Percentiles rank a stretch among this genome's conserved stretches.
These are phyloP conservation scores for Asclepias syriaca DNA, from an alignment of 257 asterid genomes.

Conservation along the genomic window DNA sequence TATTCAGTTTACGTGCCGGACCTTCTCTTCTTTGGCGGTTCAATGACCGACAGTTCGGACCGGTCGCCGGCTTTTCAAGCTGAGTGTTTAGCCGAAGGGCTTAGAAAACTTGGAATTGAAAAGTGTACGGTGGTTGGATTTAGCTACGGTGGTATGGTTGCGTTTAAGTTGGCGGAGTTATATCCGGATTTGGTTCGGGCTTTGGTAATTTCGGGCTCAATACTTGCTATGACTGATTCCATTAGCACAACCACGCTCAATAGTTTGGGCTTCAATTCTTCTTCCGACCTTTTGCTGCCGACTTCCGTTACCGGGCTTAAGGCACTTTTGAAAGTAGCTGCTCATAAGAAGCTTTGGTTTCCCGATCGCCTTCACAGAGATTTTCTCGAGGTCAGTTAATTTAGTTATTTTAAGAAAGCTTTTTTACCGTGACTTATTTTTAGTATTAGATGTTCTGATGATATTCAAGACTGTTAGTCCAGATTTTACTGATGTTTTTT, in stretches of 20 bases:
- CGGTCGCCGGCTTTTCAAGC: slow-evolving; percentile 82
- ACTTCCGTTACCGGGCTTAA: slow-evolving; percentile 59
- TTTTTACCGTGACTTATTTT: too few species aligned
- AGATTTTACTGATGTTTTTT: too few species aligned
- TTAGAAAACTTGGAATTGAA: slow-evolving; percentile 60
- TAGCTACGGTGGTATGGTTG: slow-evolving; percentile 97
- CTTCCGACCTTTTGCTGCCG: slow-evolving; percentile 77
- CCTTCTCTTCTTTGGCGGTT: slow-evolving; percentile 85
- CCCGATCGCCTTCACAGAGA: slow-evolving; percentile 78
- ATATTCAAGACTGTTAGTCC: too few species aligned
- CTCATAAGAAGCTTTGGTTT: slow-evolving; percentile 79
- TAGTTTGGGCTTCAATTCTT: slow-evolving; percentile 62
- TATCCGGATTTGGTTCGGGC: slow-evolving; percentile 59
- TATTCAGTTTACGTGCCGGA: slow-evolving; percentile 79
- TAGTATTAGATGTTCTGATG: too few species aligned
- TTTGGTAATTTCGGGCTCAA: slow-evolving; percentile 65
- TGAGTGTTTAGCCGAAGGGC: slow-evolving; percentile 52
- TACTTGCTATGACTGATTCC: slow-evolving; percentile 78
- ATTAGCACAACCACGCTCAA: slow-evolving; percentile 42
- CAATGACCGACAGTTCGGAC: slow-evolving; percentile 52
- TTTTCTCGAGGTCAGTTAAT: slow-evolving; percentile 58
- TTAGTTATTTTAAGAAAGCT: too few species aligned
- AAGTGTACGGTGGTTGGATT: slow-evolving; percentile 73
- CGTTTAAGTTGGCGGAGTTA: slow-evolving; percentile 85
- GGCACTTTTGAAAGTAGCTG: slow-evolving; percentile 71